phyloP scores from a whole-genome alignment of 2,329 filamentous ascomycete species.

The Aspergillus fructus region DNA sequence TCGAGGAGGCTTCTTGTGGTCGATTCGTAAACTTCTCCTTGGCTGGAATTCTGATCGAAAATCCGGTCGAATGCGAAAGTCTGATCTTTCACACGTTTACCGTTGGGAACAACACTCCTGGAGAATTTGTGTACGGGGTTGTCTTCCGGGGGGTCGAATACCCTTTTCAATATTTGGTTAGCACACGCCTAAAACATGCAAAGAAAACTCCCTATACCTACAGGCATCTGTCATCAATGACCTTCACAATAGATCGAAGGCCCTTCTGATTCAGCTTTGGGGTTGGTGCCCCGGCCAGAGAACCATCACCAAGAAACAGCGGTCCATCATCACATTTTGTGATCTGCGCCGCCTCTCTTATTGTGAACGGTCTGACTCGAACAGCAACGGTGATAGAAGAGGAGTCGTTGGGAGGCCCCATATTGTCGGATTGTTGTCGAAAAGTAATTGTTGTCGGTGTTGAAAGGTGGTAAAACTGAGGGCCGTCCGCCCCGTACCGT shows the following conservation, averaged over 20 bases:
- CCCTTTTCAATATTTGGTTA: slow-evolving; percentile 52
- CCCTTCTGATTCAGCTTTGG: slow-evolving; percentile 85
- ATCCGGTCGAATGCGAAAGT: slow-evolving; percentile 96
- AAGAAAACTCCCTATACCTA: slow-evolving; percentile 50
- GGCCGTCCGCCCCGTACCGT: slow-evolving; percentile 21
- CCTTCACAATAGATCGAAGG: slow-evolving; percentile 88
- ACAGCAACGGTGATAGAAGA: slow-evolving; percentile 55
- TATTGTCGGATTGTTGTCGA: slow-evolving; percentile 24
- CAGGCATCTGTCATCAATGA: slow-evolving; percentile 94
- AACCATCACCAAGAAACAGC: slow-evolving; percentile 94
- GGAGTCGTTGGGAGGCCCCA: slow-evolving; percentile 45
- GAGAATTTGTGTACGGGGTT: slow-evolving; percentile 87
- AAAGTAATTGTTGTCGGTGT: slow-evolving; percentile 5
- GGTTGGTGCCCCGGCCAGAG: slow-evolving; percentile 79
- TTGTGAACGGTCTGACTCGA: slow-evolving; percentile 68
- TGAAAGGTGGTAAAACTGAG: slow-evolving; percentile 19
- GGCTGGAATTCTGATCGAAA: slow-evolving; percentile 91
- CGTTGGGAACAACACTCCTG: slow-evolving; percentile 73
- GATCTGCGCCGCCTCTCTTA: slow-evolving; percentile 92
- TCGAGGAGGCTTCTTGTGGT: slow-evolving; percentile 89
- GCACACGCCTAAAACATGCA: slow-evolving; percentile 1
- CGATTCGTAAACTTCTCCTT: slow-evolving; percentile 91
- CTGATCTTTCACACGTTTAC: slow-evolving; percentile 94
- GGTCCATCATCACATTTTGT: slow-evolving; percentile 74
- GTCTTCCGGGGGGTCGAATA: slow-evolving; percentile 97